Evolutionary conservation across 768 basidiomycete genomes (phyloP).

Genomic region (Mycena venus): DNA sequence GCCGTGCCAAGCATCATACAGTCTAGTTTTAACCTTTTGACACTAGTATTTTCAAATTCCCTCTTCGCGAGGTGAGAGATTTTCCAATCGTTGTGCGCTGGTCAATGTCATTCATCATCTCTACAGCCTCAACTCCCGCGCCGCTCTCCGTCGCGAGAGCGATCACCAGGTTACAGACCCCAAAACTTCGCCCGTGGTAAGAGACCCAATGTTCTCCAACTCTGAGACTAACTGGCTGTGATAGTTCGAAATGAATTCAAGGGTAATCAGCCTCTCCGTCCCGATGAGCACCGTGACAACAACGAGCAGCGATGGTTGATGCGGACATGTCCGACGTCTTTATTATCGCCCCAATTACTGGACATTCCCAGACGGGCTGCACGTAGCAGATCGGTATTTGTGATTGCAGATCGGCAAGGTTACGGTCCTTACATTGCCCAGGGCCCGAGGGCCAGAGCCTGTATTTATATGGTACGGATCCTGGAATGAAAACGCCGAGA

Average conservation of each 20-base stretch:
- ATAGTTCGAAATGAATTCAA: not conserved
- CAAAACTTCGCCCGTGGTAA: not conserved
- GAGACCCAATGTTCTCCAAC: not conserved
- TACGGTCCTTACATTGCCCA: too few species aligned
- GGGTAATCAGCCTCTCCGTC: not conserved
- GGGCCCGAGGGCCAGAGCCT: too few species aligned
- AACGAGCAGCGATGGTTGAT: not conserved
- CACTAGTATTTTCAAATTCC: slow-evolving; percentile 9
- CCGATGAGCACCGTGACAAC: slow-evolving; percentile 4
- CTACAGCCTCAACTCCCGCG: slow-evolving; percentile 13
- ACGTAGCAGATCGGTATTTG: too few species aligned
- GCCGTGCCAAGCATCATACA: too few species aligned
- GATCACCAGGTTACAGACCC: not conserved
- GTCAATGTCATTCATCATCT: not conserved
- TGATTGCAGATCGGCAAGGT: too few species aligned
- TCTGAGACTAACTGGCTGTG: not conserved
- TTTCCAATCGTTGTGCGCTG: not conserved
- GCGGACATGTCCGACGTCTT: too few species aligned
- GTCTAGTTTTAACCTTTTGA: not conserved
- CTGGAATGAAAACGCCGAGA: too few species aligned
- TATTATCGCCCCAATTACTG: too few species aligned
- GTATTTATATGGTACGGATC: too few species aligned
- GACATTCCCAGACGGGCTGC: too few species aligned
- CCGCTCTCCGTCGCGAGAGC: not conserved
- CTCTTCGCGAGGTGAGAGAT: not conserved